phyloP scores from a whole-genome alignment of 2,329 filamentous ascomycete genomes.

The Diaporthe citrichinensis region DNA sequence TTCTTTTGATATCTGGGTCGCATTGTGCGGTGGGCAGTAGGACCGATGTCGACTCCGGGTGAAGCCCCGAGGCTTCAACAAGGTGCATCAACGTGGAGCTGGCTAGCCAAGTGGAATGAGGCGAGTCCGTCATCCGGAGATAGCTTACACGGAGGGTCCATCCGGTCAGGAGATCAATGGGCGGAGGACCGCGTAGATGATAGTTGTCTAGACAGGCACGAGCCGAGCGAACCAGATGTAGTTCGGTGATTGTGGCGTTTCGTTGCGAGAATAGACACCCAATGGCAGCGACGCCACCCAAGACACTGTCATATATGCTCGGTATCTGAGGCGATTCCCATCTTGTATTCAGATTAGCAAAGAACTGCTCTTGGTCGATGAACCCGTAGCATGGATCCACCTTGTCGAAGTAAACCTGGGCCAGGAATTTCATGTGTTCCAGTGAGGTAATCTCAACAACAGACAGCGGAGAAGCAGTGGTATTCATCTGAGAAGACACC shows the following conservation, averaged over 20 bases:
- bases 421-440: slow-evolving; percentile 61
- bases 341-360: slow-evolving; percentile 48
- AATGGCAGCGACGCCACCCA: slow-evolving; percentile 69
- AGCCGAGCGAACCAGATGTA: slow-evolving; percentile 62
- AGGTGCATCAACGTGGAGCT: slow-evolving; percentile 71
- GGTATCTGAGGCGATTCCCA: slow-evolving; percentile 52
- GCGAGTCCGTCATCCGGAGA: slow-evolving; percentile 65
- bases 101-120: slow-evolving; percentile 70
- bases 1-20: slow-evolving; percentile 56
- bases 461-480: slow-evolving; percentile 45
- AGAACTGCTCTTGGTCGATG: slow-evolving; percentile 52
- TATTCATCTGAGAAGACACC: slow-evolving; percentile 46
- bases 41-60: slow-evolving; percentile 54
- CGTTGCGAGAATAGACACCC: slow-evolving; percentile 65
- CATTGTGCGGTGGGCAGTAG: slow-evolving; percentile 48
- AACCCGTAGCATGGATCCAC: slow-evolving; percentile 68
- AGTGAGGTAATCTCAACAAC: slow-evolving; percentile 63
- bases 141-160: slow-evolving; percentile 69
- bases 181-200: slow-evolving; percentile 50
- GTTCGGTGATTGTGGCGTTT: slow-evolving; percentile 57
- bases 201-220: slow-evolving; percentile 59
- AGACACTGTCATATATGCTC: slow-evolving; percentile 60
- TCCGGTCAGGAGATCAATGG: slow-evolving; percentile 57
- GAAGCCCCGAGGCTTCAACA: slow-evolving; percentile 66
- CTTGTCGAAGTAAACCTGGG: slow-evolving; percentile 65